Evolutionary conservation across 306 rosid genomes (phyloP).

Genomic region (Sophora flavescens): DNA sequence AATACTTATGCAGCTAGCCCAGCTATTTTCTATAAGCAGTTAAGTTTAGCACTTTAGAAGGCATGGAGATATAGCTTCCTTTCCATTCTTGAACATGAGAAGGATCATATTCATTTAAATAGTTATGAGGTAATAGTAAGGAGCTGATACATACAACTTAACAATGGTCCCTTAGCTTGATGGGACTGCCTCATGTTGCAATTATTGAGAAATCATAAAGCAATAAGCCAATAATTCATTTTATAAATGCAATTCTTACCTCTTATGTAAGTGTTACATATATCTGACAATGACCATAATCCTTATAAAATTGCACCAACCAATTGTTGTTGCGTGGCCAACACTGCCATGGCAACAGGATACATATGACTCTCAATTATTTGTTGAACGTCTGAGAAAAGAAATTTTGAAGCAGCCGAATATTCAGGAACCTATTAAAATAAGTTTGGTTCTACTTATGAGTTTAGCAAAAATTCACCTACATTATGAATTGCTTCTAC

Average conservation of each 20-base stretch:
- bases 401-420: slow-evolving; percentile 28
- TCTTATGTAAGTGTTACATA: neutral
- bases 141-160: slow-evolving; percentile 15
- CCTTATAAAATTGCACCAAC: slow-evolving; percentile 38
- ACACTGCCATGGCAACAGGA: slow-evolving; percentile 30
- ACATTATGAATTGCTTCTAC: slow-evolving; percentile 42
- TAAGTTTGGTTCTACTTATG: slow-evolving; percentile 39
- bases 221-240: slow-evolving; percentile 31
- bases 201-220: slow-evolving; percentile 46
- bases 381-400: slow-evolving; percentile 31
- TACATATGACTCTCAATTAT: slow-evolving; percentile 43
- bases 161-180: slow-evolving; percentile 1
- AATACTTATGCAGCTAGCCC: slow-evolving; percentile 6
- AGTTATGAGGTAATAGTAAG: slow-evolving; percentile 10
- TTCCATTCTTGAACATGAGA: slow-evolving; percentile 18
- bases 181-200: slow-evolving; percentile 33
- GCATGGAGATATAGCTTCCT: slow-evolving; percentile 17
- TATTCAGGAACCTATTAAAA: slow-evolving; percentile 45
- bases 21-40: slow-evolving; percentile 1
- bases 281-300: slow-evolving; percentile 35
- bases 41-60: slow-evolving; percentile 28
- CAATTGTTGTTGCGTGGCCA: slow-evolving; percentile 27
- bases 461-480: slow-evolving; percentile 41
- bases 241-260: slow-evolving; percentile 35
- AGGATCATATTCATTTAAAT: slow-evolving; percentile 27